Base-by-base conservation (phyloP, 2,329 filamentous ascomycete genomes). In the Orbilia blumenaviensis region DNA sequence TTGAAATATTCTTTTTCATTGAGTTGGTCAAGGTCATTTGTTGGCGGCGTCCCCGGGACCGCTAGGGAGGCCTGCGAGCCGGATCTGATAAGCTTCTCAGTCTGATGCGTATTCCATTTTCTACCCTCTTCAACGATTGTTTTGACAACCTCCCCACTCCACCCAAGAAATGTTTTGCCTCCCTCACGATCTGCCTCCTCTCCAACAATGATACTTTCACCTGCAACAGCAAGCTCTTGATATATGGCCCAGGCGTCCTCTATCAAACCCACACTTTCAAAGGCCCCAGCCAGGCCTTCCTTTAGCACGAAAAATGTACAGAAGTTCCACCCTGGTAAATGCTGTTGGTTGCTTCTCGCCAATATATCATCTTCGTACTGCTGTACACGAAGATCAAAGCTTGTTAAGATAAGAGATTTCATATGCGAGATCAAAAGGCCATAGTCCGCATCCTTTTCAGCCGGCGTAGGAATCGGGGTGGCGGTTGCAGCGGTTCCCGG, bases 291-390 rank as follows among this genome's bases (percentile, higher is more conserved):
- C 36, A 99, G 85, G 0, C 95, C 95, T 82, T 99, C 95, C 81
- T 99, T 99, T 7, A 99, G 86, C 14, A 99, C 94, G 82, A 99
- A 99, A 82, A 99, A 99, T 0, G 95, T 99, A 83, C 95, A 98
- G 82, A 99, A 99, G 81, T 99, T 99, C 95, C 95, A 99, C 0
- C 95, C 95, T 0, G 95, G 95, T 16, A 99, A 84, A 34, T 86
- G 90, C 52, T 94, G 88, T 82, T 98, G 94, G 0, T 90, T 88
- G 80, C 98, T 94, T 81, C 94, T 95, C 82, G 97, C 95, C 78
- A 92, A 91, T 79, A 99, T 97, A 79, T 99, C 95, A 74, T 97
- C 94, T 83, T 99, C 95, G 82, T 99, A 99, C 80, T 98, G 94
- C 18, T 88, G 89, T 0, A 99, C 95, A 7, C 95, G 89, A 79